These are phyloP conservation scores for Tuber brumale DNA, from an alignment of 495 filamentous ascomycete genomes.

Conservation along the genomic window DNA sequence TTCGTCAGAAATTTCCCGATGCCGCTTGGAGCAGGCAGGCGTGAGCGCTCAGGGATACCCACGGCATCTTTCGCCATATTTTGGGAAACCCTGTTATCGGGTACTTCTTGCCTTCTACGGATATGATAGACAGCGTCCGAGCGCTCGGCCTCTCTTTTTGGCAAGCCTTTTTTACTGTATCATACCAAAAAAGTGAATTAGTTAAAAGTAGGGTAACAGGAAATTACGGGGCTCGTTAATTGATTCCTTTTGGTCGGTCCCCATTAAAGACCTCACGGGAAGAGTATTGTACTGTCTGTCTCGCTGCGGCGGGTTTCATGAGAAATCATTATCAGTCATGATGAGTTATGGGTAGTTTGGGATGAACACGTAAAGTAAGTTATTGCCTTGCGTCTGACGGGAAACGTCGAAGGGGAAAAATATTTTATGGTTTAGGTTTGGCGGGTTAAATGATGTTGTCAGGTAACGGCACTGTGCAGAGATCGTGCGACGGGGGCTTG, in stretches of 20 bases:
- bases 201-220: too few species aligned
- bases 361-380: background rate
- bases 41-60: too few species aligned
- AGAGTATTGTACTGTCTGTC: background rate
- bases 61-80: too few species aligned
- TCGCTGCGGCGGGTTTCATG: background rate
- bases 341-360: background rate
- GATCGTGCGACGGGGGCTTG: background rate
- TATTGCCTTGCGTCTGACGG: background rate
- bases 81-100: too few species aligned
- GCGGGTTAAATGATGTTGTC: background rate
- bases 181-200: too few species aligned
- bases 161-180: too few species aligned
- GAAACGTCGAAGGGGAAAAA: background rate
- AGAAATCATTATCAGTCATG: background rate
- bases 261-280: too few species aligned
- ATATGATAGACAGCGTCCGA: background rate
- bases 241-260: too few species aligned
- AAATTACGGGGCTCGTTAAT: too few species aligned
- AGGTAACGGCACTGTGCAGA: background rate
- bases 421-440: background rate
- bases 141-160: background rate
- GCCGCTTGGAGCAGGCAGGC: too few species aligned
- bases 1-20: background rate
- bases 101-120: too few species aligned